Base-by-base conservation (phyloP, 441 rosid genomes). In the Euphorbia schlechtendalii region DNA sequence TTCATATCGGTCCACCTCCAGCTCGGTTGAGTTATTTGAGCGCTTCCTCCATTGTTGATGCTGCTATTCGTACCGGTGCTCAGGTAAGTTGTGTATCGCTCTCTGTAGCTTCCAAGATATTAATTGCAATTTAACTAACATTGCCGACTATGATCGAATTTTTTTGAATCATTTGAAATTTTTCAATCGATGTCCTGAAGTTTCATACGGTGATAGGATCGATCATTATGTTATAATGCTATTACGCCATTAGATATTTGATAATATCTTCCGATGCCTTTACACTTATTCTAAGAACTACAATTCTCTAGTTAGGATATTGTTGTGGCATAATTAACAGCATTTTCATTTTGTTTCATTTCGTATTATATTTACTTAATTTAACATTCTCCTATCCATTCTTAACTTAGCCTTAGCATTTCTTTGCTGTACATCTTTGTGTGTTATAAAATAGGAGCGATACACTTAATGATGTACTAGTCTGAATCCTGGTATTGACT, bases 1-100 rank as follows among this genome's bases (percentile, higher is more conserved):
- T 90, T 27, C 86, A 72, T 49, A 80, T 90, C 28, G 91, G 98
- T 12, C 97, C 97, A 12, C 78, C 96, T 45, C 92, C 89, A 2
- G 89, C 96, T 77, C 78, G 96, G 71, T 81, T 83, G 32, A 90
- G 96, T 77, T 93, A 90, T 73, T 83, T 93, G 75, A 81, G 76
- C 20, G 83, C 77, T 61, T 78, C 79, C 13, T 74, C 85, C 57
- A 86, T 78, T 20, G 80, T 86, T 54, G 90, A 90, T 56, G 98
- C 91, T 45, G 98, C 96, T 12, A 77, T 84, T 74, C 91, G 91
- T 25, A 75, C 84, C 41, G 95, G 92, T 59, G 97, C 97, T 3
- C 97, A 86, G 90, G 96, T 90, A 52, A 54, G 76, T 53, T 9
- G 22, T 69, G 15, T 32, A 18, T 36, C 69, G 32, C 58, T 48